Evolutionary conservation across 202 grass and related monocot species (phyloP), one percentile per base, ranked within the genome.

Genomic region (Zizania palustris): DNA sequence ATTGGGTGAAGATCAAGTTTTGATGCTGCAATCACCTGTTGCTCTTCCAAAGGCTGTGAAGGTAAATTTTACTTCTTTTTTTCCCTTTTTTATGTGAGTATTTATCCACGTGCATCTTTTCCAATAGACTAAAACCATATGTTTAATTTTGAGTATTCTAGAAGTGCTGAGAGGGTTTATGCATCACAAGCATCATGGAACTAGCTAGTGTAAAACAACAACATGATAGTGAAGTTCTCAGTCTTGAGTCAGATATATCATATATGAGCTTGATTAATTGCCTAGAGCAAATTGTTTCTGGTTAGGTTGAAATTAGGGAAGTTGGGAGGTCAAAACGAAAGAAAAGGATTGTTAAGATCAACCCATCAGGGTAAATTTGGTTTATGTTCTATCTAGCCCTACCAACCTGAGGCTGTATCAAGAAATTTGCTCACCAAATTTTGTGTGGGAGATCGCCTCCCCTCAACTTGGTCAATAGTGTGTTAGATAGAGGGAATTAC

Each of bases 31-130:
- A 63, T 94, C 95, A 74, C 95, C 95, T 87, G 90, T 98, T 77
- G 87, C 95, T 50, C 91, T 98, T 77, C 79, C 95, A 64, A 98
- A 98, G 63, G 95, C 95, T 84, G 58, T 98, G 53, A 98, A 98
- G 91, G 95, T 98, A 76, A 80, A 62, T 35, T 71, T 57, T 9
- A 4, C 44, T 57, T 12, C 80, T 61, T 45, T 80, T 14, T 49
- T 0, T 7, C 66, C 66, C 28, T 64, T 76, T 50, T 28, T 59
- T 85, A 41, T 80, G 62, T 49, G 83, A 76, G 45, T 64, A 28
- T 58, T 55, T n/a, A 74, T 61, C 53, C 7, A 62, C 11, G 50
- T 62, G 0, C 67, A 41, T 9, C 36, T 34, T 54, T 46, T 57
- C 66, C 53, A 63, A 71, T 79, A 55, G 21, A 61, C 1, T 55